Percentiles rank a stretch among this genome's conserved stretches.
phyloP scores from a whole-genome alignment of 805 yeast genomes.

The Wickerhamomyces hampshirensis region DNA sequence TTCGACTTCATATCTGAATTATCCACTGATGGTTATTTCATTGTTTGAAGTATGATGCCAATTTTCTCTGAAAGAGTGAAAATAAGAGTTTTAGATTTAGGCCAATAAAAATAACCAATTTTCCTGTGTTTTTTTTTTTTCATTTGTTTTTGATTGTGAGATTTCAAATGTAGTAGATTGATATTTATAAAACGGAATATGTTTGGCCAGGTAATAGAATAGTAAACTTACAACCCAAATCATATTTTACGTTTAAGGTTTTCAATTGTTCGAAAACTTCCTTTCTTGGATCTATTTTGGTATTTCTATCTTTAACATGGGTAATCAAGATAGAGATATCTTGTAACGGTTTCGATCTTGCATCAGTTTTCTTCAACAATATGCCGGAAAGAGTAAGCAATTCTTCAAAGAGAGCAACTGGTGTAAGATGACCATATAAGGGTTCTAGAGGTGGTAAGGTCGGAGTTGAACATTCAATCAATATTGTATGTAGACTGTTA shows the following conservation, averaged over 20 bases:
- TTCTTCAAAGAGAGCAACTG: constrained; percentile 56
- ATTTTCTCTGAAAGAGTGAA: no score
- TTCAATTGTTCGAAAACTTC: constrained; percentile 46
- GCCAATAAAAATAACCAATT: no score
- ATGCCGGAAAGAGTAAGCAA: constrained; percentile 24
- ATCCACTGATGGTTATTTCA: constrained; percentile 53
- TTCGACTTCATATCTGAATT: constrained; percentile 60
- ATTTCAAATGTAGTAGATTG: neutral
- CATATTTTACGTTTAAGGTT: constrained; percentile 34
- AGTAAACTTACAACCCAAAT: constrained; percentile 43
- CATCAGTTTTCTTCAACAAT: neutral
- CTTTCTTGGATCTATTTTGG: constrained; percentile 50
- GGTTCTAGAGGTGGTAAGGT: constrained; percentile 40
- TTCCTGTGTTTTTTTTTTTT: no score
- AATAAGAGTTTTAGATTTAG: no score
- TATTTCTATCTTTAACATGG: constrained; percentile 44
- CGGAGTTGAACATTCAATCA: constrained; percentile 74
- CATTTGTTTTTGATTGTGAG: neutral
- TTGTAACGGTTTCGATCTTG: constrained; percentile 8
- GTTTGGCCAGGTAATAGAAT: constrained; percentile 55
- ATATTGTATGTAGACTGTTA: constrained; percentile 44
- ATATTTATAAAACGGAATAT: constrained; percentile 17
- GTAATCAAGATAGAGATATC: constrained; percentile 23
- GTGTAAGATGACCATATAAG: constrained; percentile 79
- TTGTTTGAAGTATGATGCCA: constrained; percentile 42